These are phyloP conservation scores for Dacryopinax primogenitus DNA, from an alignment of 768 basidiomycete species.

Conservation along the genomic window DNA sequence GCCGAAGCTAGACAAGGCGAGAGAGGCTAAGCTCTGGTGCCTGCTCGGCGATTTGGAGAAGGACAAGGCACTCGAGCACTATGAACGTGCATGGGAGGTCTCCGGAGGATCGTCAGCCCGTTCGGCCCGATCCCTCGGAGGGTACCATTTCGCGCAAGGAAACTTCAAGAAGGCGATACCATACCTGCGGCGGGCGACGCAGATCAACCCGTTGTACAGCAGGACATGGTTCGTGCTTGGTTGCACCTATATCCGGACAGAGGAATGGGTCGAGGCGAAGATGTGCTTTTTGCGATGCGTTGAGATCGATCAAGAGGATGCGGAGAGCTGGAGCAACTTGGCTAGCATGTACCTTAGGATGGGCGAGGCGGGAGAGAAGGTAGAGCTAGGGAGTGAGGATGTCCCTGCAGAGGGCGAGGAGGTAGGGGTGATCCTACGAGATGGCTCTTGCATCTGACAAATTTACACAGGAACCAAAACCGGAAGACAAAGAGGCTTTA, in stretches of 20 bases:
- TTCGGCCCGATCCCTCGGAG: slow-evolving; percentile 85
- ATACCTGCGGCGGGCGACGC: slow-evolving; percentile 60
- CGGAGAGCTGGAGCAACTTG: slow-evolving; percentile 96
- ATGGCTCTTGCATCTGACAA: neutral
- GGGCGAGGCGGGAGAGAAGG: slow-evolving; percentile 34
- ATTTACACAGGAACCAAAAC: slow-evolving; percentile 6
- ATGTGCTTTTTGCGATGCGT: slow-evolving; percentile 80
- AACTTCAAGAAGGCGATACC: slow-evolving; percentile 50
- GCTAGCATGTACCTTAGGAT: slow-evolving; percentile 87
- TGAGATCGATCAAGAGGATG: slow-evolving; percentile 86
- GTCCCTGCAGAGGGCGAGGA: slow-evolving; percentile 11
- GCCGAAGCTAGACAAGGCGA: slow-evolving; percentile 42
- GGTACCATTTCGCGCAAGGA: slow-evolving; percentile 56
- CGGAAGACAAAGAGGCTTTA: slow-evolving; percentile 11
- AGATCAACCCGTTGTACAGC: slow-evolving; percentile 77
- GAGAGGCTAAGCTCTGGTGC: slow-evolving; percentile 91
- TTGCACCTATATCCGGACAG: slow-evolving; percentile 67
- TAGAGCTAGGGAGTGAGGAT: slow-evolving; percentile 24
- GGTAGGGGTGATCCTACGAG: neutral
- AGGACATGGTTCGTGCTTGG: slow-evolving; percentile 96
- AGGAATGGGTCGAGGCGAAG: slow-evolving; percentile 73
- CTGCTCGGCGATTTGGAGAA: slow-evolving; percentile 84
- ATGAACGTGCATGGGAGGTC: slow-evolving; percentile 70
- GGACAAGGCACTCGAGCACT: slow-evolving; percentile 54
- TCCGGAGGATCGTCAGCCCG: slow-evolving; percentile 72